These are phyloP conservation scores for Puccinia polysora DNA, from an alignment of 1,284 basidiomycete genomes.

Conservation along the genomic window DNA sequence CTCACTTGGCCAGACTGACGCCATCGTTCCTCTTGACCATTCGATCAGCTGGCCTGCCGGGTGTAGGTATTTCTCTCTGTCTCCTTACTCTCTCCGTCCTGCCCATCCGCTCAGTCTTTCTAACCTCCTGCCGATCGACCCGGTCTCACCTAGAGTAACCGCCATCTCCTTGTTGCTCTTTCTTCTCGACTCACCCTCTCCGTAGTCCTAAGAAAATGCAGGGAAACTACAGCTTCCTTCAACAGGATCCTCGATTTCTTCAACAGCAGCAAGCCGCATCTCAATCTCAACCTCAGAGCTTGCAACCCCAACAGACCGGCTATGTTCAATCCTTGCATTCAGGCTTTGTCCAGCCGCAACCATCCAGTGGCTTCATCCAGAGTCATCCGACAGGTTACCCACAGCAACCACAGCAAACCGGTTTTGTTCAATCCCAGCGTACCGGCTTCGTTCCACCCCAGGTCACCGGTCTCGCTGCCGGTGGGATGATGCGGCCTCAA, in stretches of 20 bases:
- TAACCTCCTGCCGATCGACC: too few species aligned
- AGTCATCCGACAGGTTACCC: conserved; percentile 33
- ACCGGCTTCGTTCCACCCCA: conserved; percentile 32
- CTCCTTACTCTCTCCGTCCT: too few species aligned
- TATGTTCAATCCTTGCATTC: conserved; percentile 1
- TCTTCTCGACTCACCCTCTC: too few species aligned
- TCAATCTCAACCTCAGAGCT: conserved; percentile 17
- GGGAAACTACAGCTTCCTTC: conserved; percentile 41
- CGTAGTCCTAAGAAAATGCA: too few species aligned
- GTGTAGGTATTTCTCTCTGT: too few species aligned
- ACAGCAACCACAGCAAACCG: conserved; percentile 16
- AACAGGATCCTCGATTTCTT: conserved; percentile 44
- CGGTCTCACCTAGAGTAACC: too few species aligned
- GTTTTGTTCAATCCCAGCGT: conserved; percentile 32
- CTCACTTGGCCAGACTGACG: too few species aligned
- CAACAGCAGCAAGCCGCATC: conserved; percentile 32
- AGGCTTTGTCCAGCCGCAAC: conserved; percentile 29
- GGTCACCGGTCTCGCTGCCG: conserved; percentile 15
- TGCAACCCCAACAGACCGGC: conserved; percentile 25
- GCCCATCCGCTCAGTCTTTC: too few species aligned
- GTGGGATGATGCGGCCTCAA: conserved; percentile 41
- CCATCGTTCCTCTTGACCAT: too few species aligned
- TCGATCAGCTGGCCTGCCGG: too few species aligned
- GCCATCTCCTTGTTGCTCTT: too few species aligned
- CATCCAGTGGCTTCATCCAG: conserved; percentile 25